Conservation (phyloP, 192 early-diverging fungal genomes). For the Linnemannia zychae region DNA sequence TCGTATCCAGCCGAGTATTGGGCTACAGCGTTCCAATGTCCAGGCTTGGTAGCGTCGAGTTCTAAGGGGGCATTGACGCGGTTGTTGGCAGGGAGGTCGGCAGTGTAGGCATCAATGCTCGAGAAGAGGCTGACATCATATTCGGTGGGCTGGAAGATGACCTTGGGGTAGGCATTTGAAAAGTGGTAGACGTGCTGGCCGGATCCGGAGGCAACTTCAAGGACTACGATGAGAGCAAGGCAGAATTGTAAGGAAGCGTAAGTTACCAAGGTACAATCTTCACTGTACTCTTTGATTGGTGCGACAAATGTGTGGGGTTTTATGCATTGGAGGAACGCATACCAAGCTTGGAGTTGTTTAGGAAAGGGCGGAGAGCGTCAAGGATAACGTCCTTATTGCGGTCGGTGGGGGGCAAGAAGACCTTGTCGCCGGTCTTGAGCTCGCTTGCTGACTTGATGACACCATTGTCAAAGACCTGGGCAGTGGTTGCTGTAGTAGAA, state of each 20-base stretch:
- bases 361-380: conserved; percentile 8
- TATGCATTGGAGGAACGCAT: neutral
- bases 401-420: conserved; percentile 22
- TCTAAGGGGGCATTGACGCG: conserved; percentile 4
- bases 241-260: neutral
- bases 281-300: neutral
- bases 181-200: conserved; percentile 32
- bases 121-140: conserved; percentile 26
- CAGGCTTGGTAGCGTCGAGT: conserved; percentile 22
- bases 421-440: conserved; percentile 3
- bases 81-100: conserved; percentile 10
- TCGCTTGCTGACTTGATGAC: conserved; percentile 4
- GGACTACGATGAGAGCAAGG: conserved; percentile 18
- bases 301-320: neutral
- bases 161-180: conserved; percentile 15
- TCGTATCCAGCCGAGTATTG: neutral
- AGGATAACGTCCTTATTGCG: conserved; percentile 37
- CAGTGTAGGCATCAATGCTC: conserved; percentile 31
- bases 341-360: neutral
- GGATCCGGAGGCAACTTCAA: conserved; percentile 30
- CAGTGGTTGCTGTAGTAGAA: neutral
- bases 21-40: neutral
- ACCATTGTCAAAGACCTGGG: conserved; percentile 16
- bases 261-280: too few relatives aligned
- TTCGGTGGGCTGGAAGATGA: conserved; percentile 33